These are phyloP conservation scores for Bipolaris bicolor DNA, from an alignment of 2,329 filamentous ascomycete genomes.

Conservation along the genomic window DNA sequence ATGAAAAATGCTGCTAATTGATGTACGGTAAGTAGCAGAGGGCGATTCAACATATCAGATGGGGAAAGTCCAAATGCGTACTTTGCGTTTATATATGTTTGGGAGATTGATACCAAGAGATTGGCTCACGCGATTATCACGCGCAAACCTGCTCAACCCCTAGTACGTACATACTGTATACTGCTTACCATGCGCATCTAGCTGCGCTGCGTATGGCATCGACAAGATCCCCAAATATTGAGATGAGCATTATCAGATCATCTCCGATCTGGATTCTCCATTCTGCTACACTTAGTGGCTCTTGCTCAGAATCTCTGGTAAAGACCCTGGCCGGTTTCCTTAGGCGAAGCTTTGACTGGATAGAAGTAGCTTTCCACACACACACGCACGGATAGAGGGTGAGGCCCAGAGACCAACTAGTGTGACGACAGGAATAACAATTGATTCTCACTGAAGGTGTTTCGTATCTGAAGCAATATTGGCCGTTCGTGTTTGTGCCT, in stretches of 20 bases:
- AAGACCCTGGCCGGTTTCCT: constrained; percentile 40
- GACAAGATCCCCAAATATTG: constrained; percentile 43
- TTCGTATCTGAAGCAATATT: constrained; percentile 42
- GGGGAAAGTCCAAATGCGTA: constrained; percentile 35
- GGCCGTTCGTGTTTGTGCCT: not conserved
- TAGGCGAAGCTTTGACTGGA: constrained; percentile 38
- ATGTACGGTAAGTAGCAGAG: constrained; percentile 39
- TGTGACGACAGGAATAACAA: constrained; percentile 29
- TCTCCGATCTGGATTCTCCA: constrained; percentile 33
- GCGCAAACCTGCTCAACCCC: constrained; percentile 34
- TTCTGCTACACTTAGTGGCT: constrained; percentile 35
- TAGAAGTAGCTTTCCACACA: constrained; percentile 36
- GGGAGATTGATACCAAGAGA: constrained; percentile 4
- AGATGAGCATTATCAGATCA: constrained; percentile 39
- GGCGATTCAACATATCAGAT: constrained; percentile 36
- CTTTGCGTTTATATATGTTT: constrained; percentile 23
- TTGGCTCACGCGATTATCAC: constrained; percentile 12
- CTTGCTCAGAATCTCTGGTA: constrained; percentile 32
- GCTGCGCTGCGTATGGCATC: constrained; percentile 33
- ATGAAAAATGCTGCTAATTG: constrained; percentile 38
- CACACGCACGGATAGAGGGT: constrained; percentile 31
- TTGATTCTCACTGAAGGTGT: constrained; percentile 36
- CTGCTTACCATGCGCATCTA: constrained; percentile 23
- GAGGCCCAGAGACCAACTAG: constrained; percentile 6
- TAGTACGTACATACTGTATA: constrained; percentile 1